Evolutionary conservation across 441 rosid species (phyloP).

Genomic region (Populus hybrid): DNA sequence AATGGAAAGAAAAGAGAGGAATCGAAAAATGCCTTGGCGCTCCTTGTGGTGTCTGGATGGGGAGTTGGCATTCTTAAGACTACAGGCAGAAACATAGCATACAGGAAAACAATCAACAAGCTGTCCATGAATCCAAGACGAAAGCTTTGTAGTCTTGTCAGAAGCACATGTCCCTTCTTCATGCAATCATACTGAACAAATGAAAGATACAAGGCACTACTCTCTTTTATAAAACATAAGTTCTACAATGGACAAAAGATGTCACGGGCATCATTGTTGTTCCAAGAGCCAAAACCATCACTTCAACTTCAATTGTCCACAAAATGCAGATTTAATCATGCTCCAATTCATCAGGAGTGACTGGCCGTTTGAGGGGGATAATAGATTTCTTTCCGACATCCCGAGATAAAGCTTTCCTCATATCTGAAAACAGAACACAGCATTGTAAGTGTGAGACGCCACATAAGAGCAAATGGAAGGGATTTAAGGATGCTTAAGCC

Average conservation of each 20-base stretch:
- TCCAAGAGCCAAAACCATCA: background rate
- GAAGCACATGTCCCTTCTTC: background rate
- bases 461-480: background rate
- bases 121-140: background rate
- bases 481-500: background rate
- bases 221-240: background rate
- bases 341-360: slow-evolving; percentile 72
- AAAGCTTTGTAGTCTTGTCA: slow-evolving; percentile 21
- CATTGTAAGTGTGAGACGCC: slow-evolving; percentile 1
- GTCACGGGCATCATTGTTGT: slow-evolving; percentile 24
- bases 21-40: background rate
- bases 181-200: background rate
- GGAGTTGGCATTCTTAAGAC: background rate
- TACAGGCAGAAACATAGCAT: background rate
- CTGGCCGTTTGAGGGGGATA: slow-evolving; percentile 76
- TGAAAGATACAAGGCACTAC: background rate
- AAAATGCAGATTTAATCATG: background rate
- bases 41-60: background rate
- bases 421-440: slow-evolving; percentile 47
- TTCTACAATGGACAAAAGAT: background rate
- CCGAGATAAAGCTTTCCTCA: slow-evolving; percentile 91
- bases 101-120: background rate
- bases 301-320: slow-evolving; percentile 39
- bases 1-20: background rate
- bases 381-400: slow-evolving; percentile 88